Conservation (phyloP, 345 rosid species). For the Eucalyptus regnans region DNA sequence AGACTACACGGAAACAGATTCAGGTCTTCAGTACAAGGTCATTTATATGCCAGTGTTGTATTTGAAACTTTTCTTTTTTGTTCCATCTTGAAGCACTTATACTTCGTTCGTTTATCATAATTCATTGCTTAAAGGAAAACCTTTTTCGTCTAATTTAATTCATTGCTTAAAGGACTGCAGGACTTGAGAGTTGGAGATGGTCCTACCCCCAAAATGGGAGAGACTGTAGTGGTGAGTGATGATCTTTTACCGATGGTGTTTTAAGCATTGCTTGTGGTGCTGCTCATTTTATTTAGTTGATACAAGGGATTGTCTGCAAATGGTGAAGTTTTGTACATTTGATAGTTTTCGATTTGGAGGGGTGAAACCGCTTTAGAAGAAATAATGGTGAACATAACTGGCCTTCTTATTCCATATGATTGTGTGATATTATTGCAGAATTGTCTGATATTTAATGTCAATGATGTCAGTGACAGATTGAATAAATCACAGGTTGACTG, state of each 20-base stretch:
- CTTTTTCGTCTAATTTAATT: conserved; percentile 1
- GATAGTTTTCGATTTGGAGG: background rate
- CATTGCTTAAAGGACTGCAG: conserved; percentile 22
- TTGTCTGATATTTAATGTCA: background rate
- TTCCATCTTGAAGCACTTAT: background rate
- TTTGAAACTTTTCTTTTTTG: background rate
- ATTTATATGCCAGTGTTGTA: background rate
- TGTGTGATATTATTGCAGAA: background rate
- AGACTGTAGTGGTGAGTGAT: conserved; percentile 65
- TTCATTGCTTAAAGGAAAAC: background rate
- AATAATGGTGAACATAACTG: background rate
- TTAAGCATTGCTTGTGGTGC: background rate
- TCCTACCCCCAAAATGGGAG: conserved; percentile 66
- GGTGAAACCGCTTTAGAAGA: background rate
- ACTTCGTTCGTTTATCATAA: background rate
- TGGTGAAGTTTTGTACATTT: background rate
- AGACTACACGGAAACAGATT: conserved; percentile 65
- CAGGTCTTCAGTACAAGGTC: conserved; percentile 98
- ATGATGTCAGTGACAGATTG: background rate
- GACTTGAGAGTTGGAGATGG: conserved; percentile 81
- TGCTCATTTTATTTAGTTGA: background rate
- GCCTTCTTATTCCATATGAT: background rate
- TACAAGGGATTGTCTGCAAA: background rate
- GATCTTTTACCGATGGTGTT: background rate
- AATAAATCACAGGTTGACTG: conserved; percentile 64